A percentile compares a stretch with the other conserved stretches of the same genome.
Evolutionary conservation across 179 eudicot species (phyloP).

Genomic region (Pouteria campechiana): DNA sequence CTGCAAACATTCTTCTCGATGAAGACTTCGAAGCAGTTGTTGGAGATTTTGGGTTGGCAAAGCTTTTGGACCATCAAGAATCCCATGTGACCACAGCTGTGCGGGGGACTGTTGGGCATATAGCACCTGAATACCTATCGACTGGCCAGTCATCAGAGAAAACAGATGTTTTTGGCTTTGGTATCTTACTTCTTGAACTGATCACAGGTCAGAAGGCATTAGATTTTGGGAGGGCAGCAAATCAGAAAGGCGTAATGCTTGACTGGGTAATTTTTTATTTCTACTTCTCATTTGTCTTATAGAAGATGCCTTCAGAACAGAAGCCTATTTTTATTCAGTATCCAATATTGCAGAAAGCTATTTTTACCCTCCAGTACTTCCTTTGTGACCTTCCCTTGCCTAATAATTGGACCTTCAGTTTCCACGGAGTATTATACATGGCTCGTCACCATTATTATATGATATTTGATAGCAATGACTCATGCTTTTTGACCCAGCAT

Average conservation of each 20-base stretch:
- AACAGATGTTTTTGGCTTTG: slow-evolving; percentile 81
- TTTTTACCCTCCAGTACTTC: too few species aligned
- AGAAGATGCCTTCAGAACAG: too few species aligned
- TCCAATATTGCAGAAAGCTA: too few species aligned
- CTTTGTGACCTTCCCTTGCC: too few species aligned
- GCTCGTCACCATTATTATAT: too few species aligned
- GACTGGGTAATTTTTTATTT: slow-evolving; percentile 54
- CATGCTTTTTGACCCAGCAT: too few species aligned
- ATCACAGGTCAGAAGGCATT: slow-evolving; percentile 79
- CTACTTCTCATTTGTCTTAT: neutral
- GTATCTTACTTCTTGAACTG: slow-evolving; percentile 77
- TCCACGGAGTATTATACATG: too few species aligned
- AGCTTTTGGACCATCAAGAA: slow-evolving; percentile 69
- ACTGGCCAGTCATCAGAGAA: slow-evolving; percentile 88
- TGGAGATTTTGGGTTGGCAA: slow-evolving; percentile 93
- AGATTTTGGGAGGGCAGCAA: slow-evolving; percentile 58
- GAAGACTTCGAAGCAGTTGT: slow-evolving; percentile 80
- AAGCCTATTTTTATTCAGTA: too few species aligned
- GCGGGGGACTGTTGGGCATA: slow-evolving; percentile 91
- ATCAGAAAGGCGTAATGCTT: slow-evolving; percentile 79
- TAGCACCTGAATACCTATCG: slow-evolving; percentile 76
- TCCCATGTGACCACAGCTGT: slow-evolving; percentile 91
- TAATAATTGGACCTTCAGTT: too few species aligned
- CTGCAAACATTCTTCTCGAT: slow-evolving; percentile 75
- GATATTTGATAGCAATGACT: too few species aligned